Conservation (phyloP, 306 rosid species). For the Citrullus amarus region DNA sequence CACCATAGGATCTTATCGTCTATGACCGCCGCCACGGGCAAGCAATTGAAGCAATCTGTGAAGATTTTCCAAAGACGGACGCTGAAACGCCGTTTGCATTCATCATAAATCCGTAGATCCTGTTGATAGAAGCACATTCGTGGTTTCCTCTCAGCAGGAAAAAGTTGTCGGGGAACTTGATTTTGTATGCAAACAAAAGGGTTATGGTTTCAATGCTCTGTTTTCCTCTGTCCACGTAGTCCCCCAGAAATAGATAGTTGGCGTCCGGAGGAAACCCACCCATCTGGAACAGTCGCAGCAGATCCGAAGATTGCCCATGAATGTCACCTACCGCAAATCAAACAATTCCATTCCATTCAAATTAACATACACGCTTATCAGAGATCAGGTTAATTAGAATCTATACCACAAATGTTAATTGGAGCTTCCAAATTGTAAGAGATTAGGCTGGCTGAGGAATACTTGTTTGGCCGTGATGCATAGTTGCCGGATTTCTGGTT, state of each 20-base stretch:
- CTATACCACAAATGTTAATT: slow-evolving; percentile 73
- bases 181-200: slow-evolving; percentile 62
- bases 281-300: slow-evolving; percentile 55
- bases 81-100: slow-evolving; percentile 73
- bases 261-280: slow-evolving; percentile 87
- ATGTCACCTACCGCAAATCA: slow-evolving; percentile 38
- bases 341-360: neutral
- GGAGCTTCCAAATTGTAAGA: slow-evolving; percentile 87
- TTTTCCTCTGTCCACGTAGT: slow-evolving; percentile 91
- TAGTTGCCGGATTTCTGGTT: slow-evolving; percentile 71
- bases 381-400: neutral
- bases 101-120: slow-evolving; percentile 89
- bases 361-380: too few species aligned
- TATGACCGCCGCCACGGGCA: slow-evolving; percentile 71
- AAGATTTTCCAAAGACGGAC: slow-evolving; percentile 78
- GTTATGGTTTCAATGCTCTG: slow-evolving; percentile 83
- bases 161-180: slow-evolving; percentile 62
- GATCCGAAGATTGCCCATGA: slow-evolving; percentile 89
- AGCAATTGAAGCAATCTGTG: slow-evolving; percentile 74
- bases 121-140: slow-evolving; percentile 80
- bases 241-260: slow-evolving; percentile 75
- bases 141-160: slow-evolving; percentile 88
- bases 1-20: slow-evolving; percentile 80
- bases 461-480: slow-evolving; percentile 59
- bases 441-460: slow-evolving; percentile 64